These are phyloP conservation scores for Penicillium sp. DNA, from an alignment of 2,329 filamentous ascomycete species.

Conservation along the genomic window DNA sequence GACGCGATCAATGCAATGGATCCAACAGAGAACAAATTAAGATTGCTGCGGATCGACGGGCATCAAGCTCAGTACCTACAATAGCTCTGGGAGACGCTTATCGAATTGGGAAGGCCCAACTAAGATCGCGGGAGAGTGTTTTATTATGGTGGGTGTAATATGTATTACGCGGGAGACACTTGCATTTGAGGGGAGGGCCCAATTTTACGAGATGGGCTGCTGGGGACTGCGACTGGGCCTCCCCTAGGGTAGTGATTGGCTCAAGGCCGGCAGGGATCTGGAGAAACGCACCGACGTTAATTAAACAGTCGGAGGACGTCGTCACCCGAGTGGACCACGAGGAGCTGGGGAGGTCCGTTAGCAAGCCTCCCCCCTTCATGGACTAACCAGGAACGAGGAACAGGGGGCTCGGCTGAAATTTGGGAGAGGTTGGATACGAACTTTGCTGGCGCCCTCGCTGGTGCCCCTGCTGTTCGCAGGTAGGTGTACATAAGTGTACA, in stretches of 20 bases:
- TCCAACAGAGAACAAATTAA: too few relatives aligned
- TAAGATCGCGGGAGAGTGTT: neutral
- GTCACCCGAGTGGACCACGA: constrained; percentile 12
- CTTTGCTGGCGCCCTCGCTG: too few relatives aligned
- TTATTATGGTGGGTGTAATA: neutral
- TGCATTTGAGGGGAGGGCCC: neutral
- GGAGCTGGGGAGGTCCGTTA: neutral
- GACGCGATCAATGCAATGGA: constrained; percentile 23
- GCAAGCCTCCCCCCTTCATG: neutral
- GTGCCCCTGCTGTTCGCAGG: neutral
- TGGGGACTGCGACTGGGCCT: neutral
- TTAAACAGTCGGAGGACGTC: constrained; percentile 12
- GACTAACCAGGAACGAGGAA: too few relatives aligned
- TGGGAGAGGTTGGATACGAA: neutral
- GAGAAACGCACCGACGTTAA: constrained; percentile 10
- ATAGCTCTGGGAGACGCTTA: constrained; percentile 7
- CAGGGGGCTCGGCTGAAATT: neutral
- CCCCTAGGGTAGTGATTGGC: too few relatives aligned
- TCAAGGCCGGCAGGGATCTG: constrained; percentile 9
- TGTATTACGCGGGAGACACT: neutral
- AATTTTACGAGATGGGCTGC: neutral
- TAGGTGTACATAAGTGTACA: too few relatives aligned
- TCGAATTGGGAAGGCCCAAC: constrained; percentile 9
- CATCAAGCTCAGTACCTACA: too few relatives aligned
- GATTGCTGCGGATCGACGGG: constrained; percentile 23